Evolutionary conservation across 257 asterid species (phyloP).

Genomic region (Solanum ossicruentum): DNA sequence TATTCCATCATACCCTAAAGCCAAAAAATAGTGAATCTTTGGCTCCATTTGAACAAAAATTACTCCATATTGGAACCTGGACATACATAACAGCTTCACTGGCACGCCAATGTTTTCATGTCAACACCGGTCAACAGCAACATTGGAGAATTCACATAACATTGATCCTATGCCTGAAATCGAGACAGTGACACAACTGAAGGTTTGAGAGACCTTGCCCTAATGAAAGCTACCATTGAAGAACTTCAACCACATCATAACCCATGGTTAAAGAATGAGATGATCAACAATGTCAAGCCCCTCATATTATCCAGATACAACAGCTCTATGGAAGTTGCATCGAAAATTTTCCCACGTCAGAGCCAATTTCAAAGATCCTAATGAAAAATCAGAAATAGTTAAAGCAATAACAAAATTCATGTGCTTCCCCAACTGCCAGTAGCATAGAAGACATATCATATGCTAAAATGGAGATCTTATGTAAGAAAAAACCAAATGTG

Average conservation of each 20-base stretch:
- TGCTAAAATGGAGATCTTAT: background rate
- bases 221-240: background rate
- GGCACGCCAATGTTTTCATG: background rate
- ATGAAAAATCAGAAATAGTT: background rate
- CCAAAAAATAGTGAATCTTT: too few species aligned
- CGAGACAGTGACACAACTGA: background rate
- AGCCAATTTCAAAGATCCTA: background rate
- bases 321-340: background rate
- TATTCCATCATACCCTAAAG: too few species aligned
- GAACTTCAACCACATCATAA: background rate
- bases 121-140: background rate
- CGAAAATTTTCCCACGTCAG: background rate
- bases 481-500: background rate
- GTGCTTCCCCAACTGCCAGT: background rate
- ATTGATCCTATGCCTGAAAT: background rate
- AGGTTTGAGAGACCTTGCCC: background rate
- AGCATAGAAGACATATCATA: background rate
- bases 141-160: background rate
- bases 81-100: background rate
- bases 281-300: background rate
- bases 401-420: background rate
- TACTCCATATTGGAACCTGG: background rate
- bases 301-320: background rate
- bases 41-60: background rate
- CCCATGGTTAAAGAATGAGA: background rate